Base-by-base conservation (phyloP, 768 basidiomycete species). In the Auriscalpium microsporum region DNA sequence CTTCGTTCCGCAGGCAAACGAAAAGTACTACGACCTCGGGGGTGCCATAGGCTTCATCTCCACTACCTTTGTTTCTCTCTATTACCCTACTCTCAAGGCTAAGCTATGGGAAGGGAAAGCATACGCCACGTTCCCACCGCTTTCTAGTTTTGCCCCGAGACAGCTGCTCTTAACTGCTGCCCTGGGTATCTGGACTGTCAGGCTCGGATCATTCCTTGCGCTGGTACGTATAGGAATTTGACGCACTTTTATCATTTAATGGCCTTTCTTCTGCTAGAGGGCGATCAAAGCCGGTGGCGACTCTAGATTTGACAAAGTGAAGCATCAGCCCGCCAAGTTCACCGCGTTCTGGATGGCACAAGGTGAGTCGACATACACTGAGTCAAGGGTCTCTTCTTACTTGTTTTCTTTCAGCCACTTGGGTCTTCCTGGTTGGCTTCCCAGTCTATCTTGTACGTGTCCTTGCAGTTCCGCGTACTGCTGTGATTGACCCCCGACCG, bases 11-110 rank as follows among this genome's bases (percentile, higher is more conserved):
- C 77, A 75, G 56, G 74, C 81, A 42, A 78, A 79, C 50, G 86
- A 88, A 48, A 82, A 70, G 59, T 86, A 73, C 63, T 90, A 80
- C 59, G 86, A 90, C 64, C 68, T 88, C 1, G 74, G 78, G 28
- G 87, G 87, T 17, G 74, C 83, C 0, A 47, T 80, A 3, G 87
- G 87, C 3, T 90, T 85, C 72, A 65, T 87, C 13, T 75, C 83
- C 1, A 78, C 83, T 1, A 79, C 81, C 6, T 70, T 78, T 48
- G 58, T 83, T 11, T 86, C 83, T 21, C 68, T 86, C 16, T 87
- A 86, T 62, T 84, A 80, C 58, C 82, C 84, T 1, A 64, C 73
- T 5, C 65, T 87, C 17, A 78, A 74, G 63, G 72, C 74, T 42
- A 79, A 70, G 55, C 78, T 75, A 60, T 72, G 73, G 66, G 67